A percentile compares a stretch with the other conserved stretches of the same genome.
Conservation (phyloP, 2,329 filamentous ascomycete genomes). For the Aspergillus sergii region DNA sequence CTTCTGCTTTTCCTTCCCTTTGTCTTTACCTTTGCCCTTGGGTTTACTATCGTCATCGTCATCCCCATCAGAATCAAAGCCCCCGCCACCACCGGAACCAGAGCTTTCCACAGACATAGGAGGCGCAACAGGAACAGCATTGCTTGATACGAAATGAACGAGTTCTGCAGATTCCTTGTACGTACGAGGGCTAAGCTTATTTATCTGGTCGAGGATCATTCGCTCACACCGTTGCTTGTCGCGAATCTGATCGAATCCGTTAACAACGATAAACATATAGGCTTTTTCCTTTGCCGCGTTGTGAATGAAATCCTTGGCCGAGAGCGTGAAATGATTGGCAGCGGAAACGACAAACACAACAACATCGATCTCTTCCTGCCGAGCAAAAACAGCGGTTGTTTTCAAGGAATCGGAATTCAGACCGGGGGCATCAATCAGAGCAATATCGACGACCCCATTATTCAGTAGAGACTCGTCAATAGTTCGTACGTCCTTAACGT, state of each 20-base stretch:
- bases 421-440: slow-evolving; percentile 93
- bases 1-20: slow-evolving; percentile 88
- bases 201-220: slow-evolving; percentile 88
- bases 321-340: slow-evolving; percentile 95
- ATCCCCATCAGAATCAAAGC: slow-evolving; percentile 54
- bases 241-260: slow-evolving; percentile 90
- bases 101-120: slow-evolving; percentile 54
- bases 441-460: slow-evolving; percentile 97
- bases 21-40: slow-evolving; percentile 70
- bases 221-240: slow-evolving; percentile 91
- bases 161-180: slow-evolving; percentile 90
- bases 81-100: slow-evolving; percentile 56
- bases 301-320: slow-evolving; percentile 96
- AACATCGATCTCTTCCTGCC: slow-evolving; percentile 98
- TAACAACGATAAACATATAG: slow-evolving; percentile 98
- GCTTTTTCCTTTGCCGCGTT: slow-evolving; percentile 95
- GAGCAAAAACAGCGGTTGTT: slow-evolving; percentile 93
- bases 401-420: slow-evolving; percentile 95
- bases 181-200: slow-evolving; percentile 84
- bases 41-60: slow-evolving; percentile 44
- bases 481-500: slow-evolving; percentile 83
- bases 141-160: slow-evolving; percentile 97
- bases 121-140: slow-evolving; percentile 78
- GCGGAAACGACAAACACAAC: slow-evolving; percentile 98
- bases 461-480: slow-evolving; percentile 94